Percentiles rank a stretch among this genome's conserved stretches.
These are phyloP conservation scores for Colletotrichum eleusines DNA, from an alignment of 2,329 filamentous ascomycete genomes.

Conservation along the genomic window DNA sequence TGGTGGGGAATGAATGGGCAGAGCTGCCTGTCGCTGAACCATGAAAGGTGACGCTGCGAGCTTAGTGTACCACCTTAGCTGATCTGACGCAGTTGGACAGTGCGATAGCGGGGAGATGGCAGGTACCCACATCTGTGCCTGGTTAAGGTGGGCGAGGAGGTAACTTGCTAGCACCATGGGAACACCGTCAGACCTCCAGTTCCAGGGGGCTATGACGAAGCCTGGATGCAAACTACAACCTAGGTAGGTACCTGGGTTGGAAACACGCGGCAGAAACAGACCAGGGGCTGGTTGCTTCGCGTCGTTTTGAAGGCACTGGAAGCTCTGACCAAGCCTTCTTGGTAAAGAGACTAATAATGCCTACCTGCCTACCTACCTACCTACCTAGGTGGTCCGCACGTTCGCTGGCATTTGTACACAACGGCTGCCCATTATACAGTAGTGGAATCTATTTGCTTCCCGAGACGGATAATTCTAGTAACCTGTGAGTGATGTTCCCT, in stretches of 20 bases:
- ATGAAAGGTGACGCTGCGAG: conserved; percentile 38
- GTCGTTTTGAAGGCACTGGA: not conserved
- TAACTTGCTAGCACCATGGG: conserved; percentile 31
- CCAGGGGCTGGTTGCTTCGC: conserved; percentile 19
- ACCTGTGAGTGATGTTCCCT: conserved; percentile 36
- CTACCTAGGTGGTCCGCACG: no score
- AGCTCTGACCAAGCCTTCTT: conserved; percentile 11
- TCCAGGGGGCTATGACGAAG: conserved; percentile 41
- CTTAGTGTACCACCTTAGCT: conserved; percentile 8
- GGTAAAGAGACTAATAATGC: not conserved
- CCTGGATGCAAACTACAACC: conserved; percentile 18
- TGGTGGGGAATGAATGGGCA: conserved; percentile 38
- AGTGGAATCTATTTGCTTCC: conserved; percentile 42
- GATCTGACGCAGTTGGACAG: conserved; percentile 27
- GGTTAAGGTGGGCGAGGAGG: conserved; percentile 19
- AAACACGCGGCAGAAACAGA: conserved; percentile 11
- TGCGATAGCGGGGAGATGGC: conserved; percentile 27
- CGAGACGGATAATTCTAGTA: conserved; percentile 42
- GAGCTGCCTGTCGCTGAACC: conserved; percentile 38
- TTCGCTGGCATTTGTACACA: conserved; percentile 6
- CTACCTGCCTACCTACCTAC: no score
- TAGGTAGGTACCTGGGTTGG: no score
- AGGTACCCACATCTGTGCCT: conserved; percentile 23
- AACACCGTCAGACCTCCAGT: conserved; percentile 35
- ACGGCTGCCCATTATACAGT: conserved; percentile 35